Evolutionary conservation across 148 eudicot species (phyloP).

Genomic region (Vaccinium darrowii): DNA sequence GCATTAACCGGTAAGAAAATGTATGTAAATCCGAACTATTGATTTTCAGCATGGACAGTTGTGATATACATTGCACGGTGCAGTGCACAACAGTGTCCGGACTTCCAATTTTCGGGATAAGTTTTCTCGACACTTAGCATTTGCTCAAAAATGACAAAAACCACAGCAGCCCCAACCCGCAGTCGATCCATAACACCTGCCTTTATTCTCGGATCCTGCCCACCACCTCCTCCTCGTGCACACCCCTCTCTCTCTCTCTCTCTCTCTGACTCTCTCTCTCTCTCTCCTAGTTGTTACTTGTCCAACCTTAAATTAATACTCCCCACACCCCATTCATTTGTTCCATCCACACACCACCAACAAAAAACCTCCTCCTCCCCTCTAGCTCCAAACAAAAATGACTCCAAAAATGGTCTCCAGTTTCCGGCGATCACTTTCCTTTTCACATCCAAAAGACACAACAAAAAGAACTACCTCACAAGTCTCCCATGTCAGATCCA

Average conservation of each 20-base stretch:
- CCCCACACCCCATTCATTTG: neutral
- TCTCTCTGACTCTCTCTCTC: no score
- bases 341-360: neutral
- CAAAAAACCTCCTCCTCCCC: neutral
- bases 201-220: conserved; percentile 30
- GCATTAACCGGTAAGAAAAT: no score
- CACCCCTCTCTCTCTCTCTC: neutral
- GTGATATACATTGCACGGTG: no score
- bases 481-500: conserved; percentile 48
- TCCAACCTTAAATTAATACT: neutral
- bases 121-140: no score
- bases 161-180: no score
- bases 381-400: neutral
- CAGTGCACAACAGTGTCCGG: no score
- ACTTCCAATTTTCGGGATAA: no score
- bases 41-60: no score
- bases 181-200: conserved; percentile 13
- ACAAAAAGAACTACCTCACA: conserved; percentile 17
- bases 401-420: conserved; percentile 46
- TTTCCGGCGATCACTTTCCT: conserved; percentile 76
- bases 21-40: no score
- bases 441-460: conserved; percentile 43
- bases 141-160: no score
- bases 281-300: no score
- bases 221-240: neutral